A percentile compares a stretch with the other conserved stretches of the same genome.
Evolutionary conservation across 352 stramenopile species (phyloP).

Genomic region (Globisporangium alternatum): DNA sequence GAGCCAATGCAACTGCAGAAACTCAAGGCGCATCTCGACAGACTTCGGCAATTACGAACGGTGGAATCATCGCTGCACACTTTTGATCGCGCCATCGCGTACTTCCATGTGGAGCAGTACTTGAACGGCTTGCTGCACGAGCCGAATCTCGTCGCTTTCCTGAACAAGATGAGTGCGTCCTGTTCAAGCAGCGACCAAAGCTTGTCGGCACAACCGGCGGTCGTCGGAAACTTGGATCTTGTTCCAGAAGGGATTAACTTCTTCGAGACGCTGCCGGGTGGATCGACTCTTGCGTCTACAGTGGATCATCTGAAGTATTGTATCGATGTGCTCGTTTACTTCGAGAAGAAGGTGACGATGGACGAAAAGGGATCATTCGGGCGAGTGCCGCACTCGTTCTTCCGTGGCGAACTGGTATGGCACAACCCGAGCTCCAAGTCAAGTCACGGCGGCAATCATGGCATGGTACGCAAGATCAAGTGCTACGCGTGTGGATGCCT

Average conservation of each 20-base stretch:
- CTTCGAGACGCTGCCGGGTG: conserved; percentile 55
- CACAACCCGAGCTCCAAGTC: conserved; percentile 27
- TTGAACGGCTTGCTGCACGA: conserved; percentile 78
- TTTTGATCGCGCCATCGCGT: conserved; percentile 74
- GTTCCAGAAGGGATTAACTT: conserved; percentile 65
- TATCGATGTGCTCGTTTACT: conserved; percentile 82
- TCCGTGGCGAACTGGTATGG: conserved; percentile 74
- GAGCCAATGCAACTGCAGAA: conserved; percentile 60
- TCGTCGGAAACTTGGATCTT: conserved; percentile 44
- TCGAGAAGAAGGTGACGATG: conserved; percentile 84
- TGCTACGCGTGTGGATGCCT: conserved; percentile 75
- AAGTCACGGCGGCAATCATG: conserved; percentile 17
- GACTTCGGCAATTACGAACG: conserved; percentile 70
- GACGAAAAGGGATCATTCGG: conserved; percentile 64
- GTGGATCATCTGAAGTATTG: conserved; percentile 82
- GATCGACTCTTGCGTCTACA: conserved; percentile 46
- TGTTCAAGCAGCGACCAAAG: conserved; percentile 26
- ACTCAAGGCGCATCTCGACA: conserved; percentile 64
- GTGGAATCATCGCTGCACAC: conserved; percentile 77
- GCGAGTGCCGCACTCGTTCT: conserved; percentile 72
- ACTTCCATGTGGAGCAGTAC: conserved; percentile 83
- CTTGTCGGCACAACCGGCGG: conserved; percentile 12
- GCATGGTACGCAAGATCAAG: conserved; percentile 60
- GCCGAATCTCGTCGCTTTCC: conserved; percentile 48
- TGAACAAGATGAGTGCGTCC: conserved; percentile 73